These are phyloP conservation scores for Mycena alexandri DNA, from an alignment of 768 basidiomycete genomes.

Conservation along the genomic window DNA sequence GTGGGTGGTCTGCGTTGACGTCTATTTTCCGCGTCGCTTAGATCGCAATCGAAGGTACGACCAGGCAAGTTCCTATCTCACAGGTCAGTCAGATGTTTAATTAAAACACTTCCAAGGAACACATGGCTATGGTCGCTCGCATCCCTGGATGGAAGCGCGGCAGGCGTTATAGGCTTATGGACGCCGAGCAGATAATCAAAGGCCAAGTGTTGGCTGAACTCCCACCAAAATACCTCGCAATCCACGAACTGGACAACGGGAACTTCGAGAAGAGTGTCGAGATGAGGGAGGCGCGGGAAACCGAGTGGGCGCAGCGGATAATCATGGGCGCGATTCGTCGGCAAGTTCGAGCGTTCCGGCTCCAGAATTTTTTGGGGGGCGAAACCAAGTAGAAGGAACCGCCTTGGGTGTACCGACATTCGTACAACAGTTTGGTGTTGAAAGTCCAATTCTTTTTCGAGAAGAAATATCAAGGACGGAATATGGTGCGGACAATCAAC, in stretches of 20 bases:
- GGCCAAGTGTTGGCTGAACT: conserved; percentile 12
- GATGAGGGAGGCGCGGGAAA: conserved; percentile 39
- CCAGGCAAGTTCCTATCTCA: conserved; percentile 22
- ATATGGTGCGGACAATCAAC: too few species aligned
- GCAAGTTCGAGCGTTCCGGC: conserved; percentile 40
- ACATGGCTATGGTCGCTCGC: conserved; percentile 44
- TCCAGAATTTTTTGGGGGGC: conserved; percentile 37
- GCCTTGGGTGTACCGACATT: too few species aligned
- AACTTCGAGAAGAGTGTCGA: conserved; percentile 40
- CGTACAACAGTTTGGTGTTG: too few species aligned
- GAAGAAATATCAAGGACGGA: too few species aligned
- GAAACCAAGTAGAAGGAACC: too few species aligned
- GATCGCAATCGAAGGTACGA: conserved; percentile 40
- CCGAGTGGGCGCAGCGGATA: conserved; percentile 43
- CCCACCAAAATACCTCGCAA: conserved; percentile 45
- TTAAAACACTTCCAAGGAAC: conserved; percentile 36
- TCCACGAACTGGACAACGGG: conserved; percentile 46
- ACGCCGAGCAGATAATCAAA: conserved; percentile 34
- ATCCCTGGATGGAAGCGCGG: conserved; percentile 48
- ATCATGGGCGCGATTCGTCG: conserved; percentile 35
- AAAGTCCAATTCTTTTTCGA: too few species aligned
- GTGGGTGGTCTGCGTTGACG: not conserved
- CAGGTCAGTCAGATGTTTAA: too few species aligned
- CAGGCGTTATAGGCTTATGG: conserved; percentile 47
- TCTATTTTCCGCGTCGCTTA: not conserved